phyloP scores from a whole-genome alignment of 1,139 yeast species.

The Blastobotrys serpentis region DNA sequence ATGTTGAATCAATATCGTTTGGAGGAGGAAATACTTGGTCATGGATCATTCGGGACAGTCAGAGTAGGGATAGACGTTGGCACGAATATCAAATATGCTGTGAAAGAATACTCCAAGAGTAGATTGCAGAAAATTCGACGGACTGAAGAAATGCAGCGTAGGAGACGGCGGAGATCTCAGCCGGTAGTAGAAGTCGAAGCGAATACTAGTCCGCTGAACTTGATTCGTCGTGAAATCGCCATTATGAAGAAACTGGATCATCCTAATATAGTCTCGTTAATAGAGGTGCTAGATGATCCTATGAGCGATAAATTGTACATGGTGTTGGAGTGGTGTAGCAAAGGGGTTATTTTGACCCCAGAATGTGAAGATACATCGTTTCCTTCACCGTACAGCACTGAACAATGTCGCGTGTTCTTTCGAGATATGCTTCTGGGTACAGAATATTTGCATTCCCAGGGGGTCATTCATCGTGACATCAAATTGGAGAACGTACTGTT shows the following conservation, averaged over 20 bases:
- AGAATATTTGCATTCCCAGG: conserved; percentile 89
- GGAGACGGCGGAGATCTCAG: conserved; percentile 24
- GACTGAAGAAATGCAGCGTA: conserved; percentile 35
- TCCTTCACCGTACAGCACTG: conserved; percentile 36
- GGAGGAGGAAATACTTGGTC: conserved; percentile 60
- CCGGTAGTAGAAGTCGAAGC: conserved; percentile 8
- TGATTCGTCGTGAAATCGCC: conserved; percentile 76
- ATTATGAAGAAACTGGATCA: conserved; percentile 78
- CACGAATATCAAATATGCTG: conserved; percentile 51
- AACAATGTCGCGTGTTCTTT: conserved; percentile 48
- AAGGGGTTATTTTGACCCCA: conserved; percentile 39
- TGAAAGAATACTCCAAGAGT: conserved; percentile 59
- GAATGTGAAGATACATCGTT: conserved; percentile 10
- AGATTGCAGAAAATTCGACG: conserved; percentile 50
- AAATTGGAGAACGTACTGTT: conserved; percentile 90
- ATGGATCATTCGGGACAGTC: conserved; percentile 89
- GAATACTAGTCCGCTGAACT: conserved; percentile 31
- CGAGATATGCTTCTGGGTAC: conserved; percentile 86
- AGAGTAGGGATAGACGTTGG: conserved; percentile 71
- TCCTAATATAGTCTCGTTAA: conserved; percentile 77
- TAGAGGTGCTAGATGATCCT: conserved; percentile 77
- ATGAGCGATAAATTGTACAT: conserved; percentile 66
- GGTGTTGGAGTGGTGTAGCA: conserved; percentile 69
- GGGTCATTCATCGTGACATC: conserved; percentile 91
- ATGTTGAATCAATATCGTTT: conserved; percentile 54